A percentile compares a stretch with the other conserved stretches of the same genome.
These are phyloP conservation scores for Clitoria ternatea DNA, from an alignment of 306 rosid genomes.

Conservation along the genomic window DNA sequence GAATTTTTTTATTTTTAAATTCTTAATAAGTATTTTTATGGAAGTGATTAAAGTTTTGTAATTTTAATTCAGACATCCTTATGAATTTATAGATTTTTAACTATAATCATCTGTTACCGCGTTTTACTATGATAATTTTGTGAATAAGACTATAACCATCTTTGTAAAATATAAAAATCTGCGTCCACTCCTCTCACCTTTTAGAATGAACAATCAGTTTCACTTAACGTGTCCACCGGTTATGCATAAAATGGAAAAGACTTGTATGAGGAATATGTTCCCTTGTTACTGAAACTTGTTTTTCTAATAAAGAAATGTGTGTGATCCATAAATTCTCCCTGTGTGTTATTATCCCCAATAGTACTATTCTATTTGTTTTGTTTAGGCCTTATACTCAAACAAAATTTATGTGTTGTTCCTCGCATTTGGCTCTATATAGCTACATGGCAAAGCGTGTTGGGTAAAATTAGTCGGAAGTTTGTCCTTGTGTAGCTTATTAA, in stretches of 20 bases:
- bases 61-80: too few relatives aligned
- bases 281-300: conserved; percentile 13
- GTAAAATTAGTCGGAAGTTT: too few relatives aligned
- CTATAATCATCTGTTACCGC: too few relatives aligned
- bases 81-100: too few relatives aligned
- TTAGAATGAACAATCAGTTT: background rate
- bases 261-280: conserved; percentile 20
- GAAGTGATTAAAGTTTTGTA: too few relatives aligned
- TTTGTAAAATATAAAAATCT: background rate
- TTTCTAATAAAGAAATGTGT: conserved; percentile 12
- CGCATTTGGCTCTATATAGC: too few relatives aligned
- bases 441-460: too few relatives aligned
- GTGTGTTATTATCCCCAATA: background rate
- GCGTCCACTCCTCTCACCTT: background rate
- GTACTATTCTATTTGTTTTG: background rate
- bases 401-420: background rate
- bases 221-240: background rate
- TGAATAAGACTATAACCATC: too few relatives aligned
- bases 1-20: too few relatives aligned
- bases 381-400: background rate
- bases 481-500: too few relatives aligned
- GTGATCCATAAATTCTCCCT: conserved; percentile 10
- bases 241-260: conserved; percentile 17
- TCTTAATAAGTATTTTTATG: too few relatives aligned
- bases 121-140: too few relatives aligned